Conservation (phyloP, 2,329 filamentous ascomycete species). For the Colletotrichum spinosum region DNA sequence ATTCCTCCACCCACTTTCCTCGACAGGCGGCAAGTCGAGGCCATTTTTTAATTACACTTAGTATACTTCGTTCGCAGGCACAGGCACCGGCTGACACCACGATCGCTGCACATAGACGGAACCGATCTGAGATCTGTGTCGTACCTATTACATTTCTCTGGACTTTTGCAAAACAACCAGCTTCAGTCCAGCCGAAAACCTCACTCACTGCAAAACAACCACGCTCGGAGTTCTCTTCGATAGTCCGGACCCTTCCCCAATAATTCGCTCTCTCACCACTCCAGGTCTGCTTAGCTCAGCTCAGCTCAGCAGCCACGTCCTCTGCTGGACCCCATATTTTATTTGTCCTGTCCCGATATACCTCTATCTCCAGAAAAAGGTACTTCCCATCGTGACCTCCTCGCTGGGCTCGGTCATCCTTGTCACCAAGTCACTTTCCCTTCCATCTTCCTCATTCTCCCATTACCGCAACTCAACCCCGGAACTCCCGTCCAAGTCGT, state of each 20-base stretch:
- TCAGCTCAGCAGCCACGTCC: not conserved
- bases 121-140: too few species aligned
- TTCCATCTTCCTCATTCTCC: conserved; percentile 8
- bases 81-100: too few species aligned
- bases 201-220: too few species aligned
- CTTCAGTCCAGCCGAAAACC: too few species aligned
- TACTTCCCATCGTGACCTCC: conserved; percentile 25
- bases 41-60: too few species aligned
- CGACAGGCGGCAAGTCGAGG: not conserved
- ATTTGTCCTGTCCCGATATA: conserved; percentile 25
- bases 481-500: conserved; percentile 21
- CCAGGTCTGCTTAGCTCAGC: not conserved
- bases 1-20: not conserved
- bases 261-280: too few species aligned
- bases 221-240: too few species aligned
- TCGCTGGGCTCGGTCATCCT: conserved; percentile 7
- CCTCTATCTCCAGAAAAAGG: conserved; percentile 34
- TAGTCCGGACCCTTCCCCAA: too few species aligned
- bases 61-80: too few species aligned
- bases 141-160: not conserved
- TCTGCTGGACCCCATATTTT: conserved; percentile 9
- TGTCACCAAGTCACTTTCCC: conserved; percentile 18
- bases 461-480: conserved; percentile 28
- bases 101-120: too few species aligned
- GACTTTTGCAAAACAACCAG: too few species aligned